Evolutionary conservation across 2,329 filamentous ascomycete genomes (phyloP), one percentile per base, ranked within the genome.

Genomic region (Lachnellula hyalina): DNA sequence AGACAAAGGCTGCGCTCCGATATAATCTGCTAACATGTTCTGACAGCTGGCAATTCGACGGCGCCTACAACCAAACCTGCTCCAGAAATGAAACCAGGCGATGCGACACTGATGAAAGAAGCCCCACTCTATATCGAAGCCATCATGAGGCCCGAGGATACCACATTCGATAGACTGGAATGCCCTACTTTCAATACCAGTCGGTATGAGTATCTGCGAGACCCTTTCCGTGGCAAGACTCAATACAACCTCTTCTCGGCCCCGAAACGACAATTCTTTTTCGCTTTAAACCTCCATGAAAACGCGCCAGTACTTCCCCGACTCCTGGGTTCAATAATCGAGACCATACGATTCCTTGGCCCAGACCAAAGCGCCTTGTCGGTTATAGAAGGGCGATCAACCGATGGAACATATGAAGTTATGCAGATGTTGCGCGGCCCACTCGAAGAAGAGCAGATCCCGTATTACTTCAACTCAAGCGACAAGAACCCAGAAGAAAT

Each of bases 351-450:
- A 1, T 80, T 78, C 60, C 71, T 84, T 0, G 79, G 80, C 0
- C 73, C 77, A 0, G 57, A 74, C 9, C 71, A 72, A 52, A 83
- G 79, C 61, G 76, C 74, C 0, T 67, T 84, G 1, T 82, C 79
- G 1, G 75, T 83, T 23, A 72, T 83, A 12, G 80, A 83, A 58
- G 80, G 80, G 12, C 72, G 78, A 61, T 83, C 80, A 0, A 61
- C 72, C 21, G 80, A 84, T 55, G 79, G 78, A 4, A 83, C 81
- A 0, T 72, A 63, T 35, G 77, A 81, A 36, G 69, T 83, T 7
- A 71, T 84, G 1, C 54, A 67, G 2, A 68, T 70, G 0, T 63
- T 84, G 6, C 65, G 64, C 1, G 61, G 68, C 1, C 67, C 71
- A 3, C 62, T 84, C 0, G 64, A 74, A 12, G 61, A 60, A 0